A percentile compares a stretch with the other conserved stretches of the same genome.
Evolutionary conservation across 768 basidiomycete species (phyloP).

Genomic region (Russula earlei): DNA sequence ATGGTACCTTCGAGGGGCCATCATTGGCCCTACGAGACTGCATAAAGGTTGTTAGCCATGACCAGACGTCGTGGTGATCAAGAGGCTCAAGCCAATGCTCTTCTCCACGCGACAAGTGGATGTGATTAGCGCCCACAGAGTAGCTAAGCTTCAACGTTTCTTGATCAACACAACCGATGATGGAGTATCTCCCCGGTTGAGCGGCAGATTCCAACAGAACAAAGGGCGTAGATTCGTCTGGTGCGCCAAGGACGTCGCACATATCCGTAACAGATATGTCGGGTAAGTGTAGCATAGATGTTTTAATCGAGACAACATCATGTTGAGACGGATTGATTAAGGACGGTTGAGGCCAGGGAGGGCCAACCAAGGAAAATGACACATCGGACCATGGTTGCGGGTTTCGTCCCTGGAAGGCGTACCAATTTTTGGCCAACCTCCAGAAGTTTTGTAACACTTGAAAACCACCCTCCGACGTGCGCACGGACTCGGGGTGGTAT

Average conservation of each 20-base stretch:
- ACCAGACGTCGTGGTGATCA: conserved; percentile 52
- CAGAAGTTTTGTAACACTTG: conserved; percentile 69
- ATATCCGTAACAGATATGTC: conserved; percentile 36
- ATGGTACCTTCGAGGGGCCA: conserved; percentile 50
- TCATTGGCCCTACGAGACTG: conserved; percentile 35
- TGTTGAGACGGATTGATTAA: conserved; percentile 22
- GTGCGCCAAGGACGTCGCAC: conserved; percentile 55
- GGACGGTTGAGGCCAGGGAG: conserved; percentile 47
- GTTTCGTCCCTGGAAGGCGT: conserved; percentile 29
- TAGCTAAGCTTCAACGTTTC: conserved; percentile 52
- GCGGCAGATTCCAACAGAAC: conserved; percentile 70
- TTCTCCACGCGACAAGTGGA: conserved; percentile 37
- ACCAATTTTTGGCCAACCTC: conserved; percentile 55
- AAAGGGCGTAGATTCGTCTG: conserved; percentile 51
- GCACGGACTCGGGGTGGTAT: conserved; percentile 80
- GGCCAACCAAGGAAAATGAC: conserved; percentile 34
- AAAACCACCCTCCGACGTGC: conserved; percentile 60
- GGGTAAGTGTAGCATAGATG: conserved; percentile 33
- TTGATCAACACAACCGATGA: conserved; percentile 52
- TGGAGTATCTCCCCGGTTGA: conserved; percentile 62
- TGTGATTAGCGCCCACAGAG: conserved; percentile 38
- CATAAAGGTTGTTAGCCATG: conserved; percentile 70
- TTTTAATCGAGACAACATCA: conserved; percentile 6
- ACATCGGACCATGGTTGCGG: conserved; percentile 34
- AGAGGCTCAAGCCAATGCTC: conserved; percentile 34